phyloP scores from a whole-genome alignment of 805 yeast genomes.

The Candida sanyiensis region DNA sequence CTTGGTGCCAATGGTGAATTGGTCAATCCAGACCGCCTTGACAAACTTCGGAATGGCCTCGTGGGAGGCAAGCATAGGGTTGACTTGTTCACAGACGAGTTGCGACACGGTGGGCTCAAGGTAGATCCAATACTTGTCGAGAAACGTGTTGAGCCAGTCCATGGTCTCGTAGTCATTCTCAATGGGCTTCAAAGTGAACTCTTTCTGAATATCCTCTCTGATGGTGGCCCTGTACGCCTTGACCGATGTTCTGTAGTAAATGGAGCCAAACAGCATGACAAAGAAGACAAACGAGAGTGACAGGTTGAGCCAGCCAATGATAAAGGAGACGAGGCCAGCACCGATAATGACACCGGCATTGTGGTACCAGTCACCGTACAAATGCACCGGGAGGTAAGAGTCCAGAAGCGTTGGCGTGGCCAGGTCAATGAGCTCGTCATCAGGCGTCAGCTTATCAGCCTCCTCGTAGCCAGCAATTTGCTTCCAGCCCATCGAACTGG shows the following conservation, averaged over 20 bases:
- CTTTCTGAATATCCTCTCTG: slow-evolving; percentile 81
- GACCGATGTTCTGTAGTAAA: slow-evolving; percentile 78
- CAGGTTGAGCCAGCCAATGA: slow-evolving; percentile 70
- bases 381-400: slow-evolving; percentile 62
- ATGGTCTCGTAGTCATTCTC: slow-evolving; percentile 89
- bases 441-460: slow-evolving; percentile 53
- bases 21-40: slow-evolving; percentile 77
- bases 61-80: slow-evolving; percentile 72
- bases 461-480: slow-evolving; percentile 87
- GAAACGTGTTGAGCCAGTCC: slow-evolving; percentile 90
- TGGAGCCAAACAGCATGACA: slow-evolving; percentile 52
- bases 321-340: slow-evolving; percentile 70
- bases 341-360: slow-evolving; percentile 64
- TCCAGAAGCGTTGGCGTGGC: slow-evolving; percentile 71
- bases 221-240: slow-evolving; percentile 69
- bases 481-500: slow-evolving; percentile 87
- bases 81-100: slow-evolving; percentile 79
- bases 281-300: slow-evolving; percentile 78
- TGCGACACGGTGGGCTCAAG: slow-evolving; percentile 87
- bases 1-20: slow-evolving; percentile 89
- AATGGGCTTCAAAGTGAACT: slow-evolving; percentile 69
- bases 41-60: slow-evolving; percentile 79
- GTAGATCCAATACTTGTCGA: slow-evolving; percentile 88
- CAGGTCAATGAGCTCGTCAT: slow-evolving; percentile 70
- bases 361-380: slow-evolving; percentile 96